Base-by-base conservation (phyloP, 495 filamentous ascomycete species). In the Hypoxylon fuscum region DNA sequence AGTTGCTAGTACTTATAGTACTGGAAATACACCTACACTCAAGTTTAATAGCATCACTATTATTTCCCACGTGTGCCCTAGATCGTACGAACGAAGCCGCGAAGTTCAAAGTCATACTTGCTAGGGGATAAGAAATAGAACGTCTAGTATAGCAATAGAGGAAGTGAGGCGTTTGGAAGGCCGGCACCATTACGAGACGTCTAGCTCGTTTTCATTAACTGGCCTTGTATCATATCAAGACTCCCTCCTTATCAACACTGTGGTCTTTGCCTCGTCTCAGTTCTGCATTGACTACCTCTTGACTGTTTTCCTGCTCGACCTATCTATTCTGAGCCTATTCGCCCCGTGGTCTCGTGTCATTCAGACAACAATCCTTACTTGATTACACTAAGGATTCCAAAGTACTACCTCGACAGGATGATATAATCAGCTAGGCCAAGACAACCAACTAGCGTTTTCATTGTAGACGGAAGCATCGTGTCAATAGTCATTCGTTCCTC, bases 181-280 rank as follows among this genome's bases (percentile, higher is more conserved):
- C 47, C 20, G 44, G 29, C 35, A 58, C 34, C 29, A 41, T 55
- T 18, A 23, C 34, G 17, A 49, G 32, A 35, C 34, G 32, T 43
- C 53, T 49, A 54, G 53, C 53, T 54, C 22, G 22, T 54, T 58
- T 62, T 66, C 63, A 62, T 62, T 62, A 66, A 58, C 57, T 58
- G 38, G 53, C 47, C 49, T 48, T 37, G 34, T 58, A 48, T 52
- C 63, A 43, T 45, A 20, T 40, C 37, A 50, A 32, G 52, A 57
- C 52, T 51, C 29, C 23, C 25, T 49, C n/a, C n/a, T 37, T 31
- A 40, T 41, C 31, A 52, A 51, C 23, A 53, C 38, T 41, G 20
- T 47, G 34, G 35, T 11, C 15, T 23, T 43, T 27, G 29, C 27
- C 53, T 49, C 53, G 22, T 54, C 47, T 56, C 25, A 9, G 35